Conservation (phyloP, 495 filamentous ascomycete genomes). For the Aspergillus cristatus region DNA sequence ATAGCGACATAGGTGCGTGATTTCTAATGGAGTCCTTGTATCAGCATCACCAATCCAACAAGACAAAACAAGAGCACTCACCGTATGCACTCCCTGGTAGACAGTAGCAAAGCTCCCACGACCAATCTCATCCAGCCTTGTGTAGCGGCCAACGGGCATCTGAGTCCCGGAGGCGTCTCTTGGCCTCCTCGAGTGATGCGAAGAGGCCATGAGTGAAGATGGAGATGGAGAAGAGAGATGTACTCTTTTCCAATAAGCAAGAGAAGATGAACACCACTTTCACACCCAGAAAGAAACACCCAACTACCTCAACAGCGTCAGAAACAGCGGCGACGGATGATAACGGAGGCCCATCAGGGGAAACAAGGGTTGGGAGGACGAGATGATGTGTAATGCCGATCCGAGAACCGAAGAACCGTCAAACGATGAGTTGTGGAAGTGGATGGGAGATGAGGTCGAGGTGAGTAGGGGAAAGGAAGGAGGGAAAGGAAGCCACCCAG, state of each 20-base stretch:
- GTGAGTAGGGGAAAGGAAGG: not conserved
- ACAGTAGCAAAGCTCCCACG: conserved; percentile 95
- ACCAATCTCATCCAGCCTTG: conserved; percentile 75
- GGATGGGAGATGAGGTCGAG: too few relatives aligned
- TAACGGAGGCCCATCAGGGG: conserved; percentile 29
- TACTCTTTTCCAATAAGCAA: too few relatives aligned
- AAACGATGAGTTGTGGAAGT: too few relatives aligned
- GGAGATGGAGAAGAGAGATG: conserved; percentile 2
- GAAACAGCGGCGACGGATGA: conserved; percentile 12
- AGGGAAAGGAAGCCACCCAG: conserved; percentile 5
- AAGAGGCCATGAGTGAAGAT: conserved; percentile 27
- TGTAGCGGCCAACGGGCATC: conserved; percentile 66
- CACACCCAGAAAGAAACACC: conserved; percentile 20
- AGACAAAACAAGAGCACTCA: conserved; percentile 35
- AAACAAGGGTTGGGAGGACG: conserved; percentile 3
- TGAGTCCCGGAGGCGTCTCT: conserved; percentile 40
- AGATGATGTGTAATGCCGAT: not conserved
- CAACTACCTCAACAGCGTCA: conserved; percentile 31
- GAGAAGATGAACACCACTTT: too few relatives aligned
- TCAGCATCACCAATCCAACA: conserved; percentile 30
- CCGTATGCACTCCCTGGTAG: conserved; percentile 75
- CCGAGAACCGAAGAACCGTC: conserved; percentile 6
- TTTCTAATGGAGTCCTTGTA: conserved; percentile 26
- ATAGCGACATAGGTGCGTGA: conserved; percentile 72
- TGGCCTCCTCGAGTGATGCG: conserved; percentile 34